phyloP scores from a whole-genome alignment of 495 filamentous ascomycete genomes.

The Penicillium pancosmium region DNA sequence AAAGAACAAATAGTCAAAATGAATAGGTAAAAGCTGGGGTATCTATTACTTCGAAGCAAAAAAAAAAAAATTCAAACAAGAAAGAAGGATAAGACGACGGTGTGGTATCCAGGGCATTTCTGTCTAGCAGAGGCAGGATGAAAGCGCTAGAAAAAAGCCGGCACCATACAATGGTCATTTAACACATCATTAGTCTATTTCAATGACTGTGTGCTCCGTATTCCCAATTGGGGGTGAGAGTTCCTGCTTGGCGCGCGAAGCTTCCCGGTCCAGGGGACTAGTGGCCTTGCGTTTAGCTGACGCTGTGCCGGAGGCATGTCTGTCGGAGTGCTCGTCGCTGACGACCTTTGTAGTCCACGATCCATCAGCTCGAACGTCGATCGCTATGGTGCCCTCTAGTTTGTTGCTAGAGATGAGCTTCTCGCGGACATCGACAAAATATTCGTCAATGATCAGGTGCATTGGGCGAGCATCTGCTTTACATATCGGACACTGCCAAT shows the following conservation, averaged over 20 bases:
- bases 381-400: constrained; percentile 52
- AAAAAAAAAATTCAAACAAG: no score
- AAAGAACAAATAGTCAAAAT: no score
- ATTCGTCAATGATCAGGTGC: constrained; percentile 68
- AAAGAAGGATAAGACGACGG: no score
- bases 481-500: constrained; percentile 85
- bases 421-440: constrained; percentile 60
- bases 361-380: constrained; percentile 60
- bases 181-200: constrained; percentile 30
- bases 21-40: no score
- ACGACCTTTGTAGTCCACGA: constrained; percentile 53
- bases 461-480: constrained; percentile 71
- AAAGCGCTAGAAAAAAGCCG: no score
- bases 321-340: neutral
- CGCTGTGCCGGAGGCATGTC: neutral
- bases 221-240: neutral
- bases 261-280: neutral
- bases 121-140: no score
- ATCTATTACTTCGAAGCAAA: no score
- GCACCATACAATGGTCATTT: no score
- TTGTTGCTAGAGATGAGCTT: constrained; percentile 45
- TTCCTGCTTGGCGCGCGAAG: constrained; percentile 9
- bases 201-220: constrained; percentile 30
- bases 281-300: constrained; percentile 24
- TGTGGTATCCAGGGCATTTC: no score